Percentiles rank a stretch among this genome's conserved stretches.
phyloP scores from a whole-genome alignment of 441 rosid genomes.

The Erodium chrysanthum region DNA sequence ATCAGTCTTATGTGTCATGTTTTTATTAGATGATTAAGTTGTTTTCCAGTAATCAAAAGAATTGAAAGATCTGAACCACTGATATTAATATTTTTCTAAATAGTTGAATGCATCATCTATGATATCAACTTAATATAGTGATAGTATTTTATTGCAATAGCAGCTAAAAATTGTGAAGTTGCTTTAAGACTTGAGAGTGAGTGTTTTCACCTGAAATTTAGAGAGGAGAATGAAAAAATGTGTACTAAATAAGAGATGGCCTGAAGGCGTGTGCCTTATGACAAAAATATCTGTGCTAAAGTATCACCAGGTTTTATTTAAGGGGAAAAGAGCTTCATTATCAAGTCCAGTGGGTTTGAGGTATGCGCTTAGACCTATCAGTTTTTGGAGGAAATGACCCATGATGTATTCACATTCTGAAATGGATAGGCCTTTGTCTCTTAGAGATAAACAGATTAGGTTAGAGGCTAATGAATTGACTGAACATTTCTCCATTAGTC shows the following conservation, averaged over 20 bases:
- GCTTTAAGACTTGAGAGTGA: not conserved
- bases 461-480: not conserved
- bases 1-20: not conserved
- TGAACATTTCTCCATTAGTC: not conserved
- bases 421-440: not conserved
- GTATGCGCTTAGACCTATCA: not conserved
- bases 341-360: not conserved
- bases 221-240: not conserved
- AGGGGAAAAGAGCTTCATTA: not conserved
- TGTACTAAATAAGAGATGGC: not conserved
- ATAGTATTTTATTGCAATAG: not conserved
- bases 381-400: constrained; percentile 4
- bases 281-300: not conserved
- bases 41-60: not conserved
- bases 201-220: not conserved
- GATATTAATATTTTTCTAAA: not conserved
- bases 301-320: not conserved
- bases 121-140: not conserved
- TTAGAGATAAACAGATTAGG: constrained; percentile 1
- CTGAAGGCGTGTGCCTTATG: not conserved
- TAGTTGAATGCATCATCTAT: not conserved
- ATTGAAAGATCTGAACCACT: not conserved
- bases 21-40: not conserved
- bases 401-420: not conserved
- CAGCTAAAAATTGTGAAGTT: not conserved